Base-by-base conservation (phyloP, 2,329 filamentous ascomycete genomes). In the Stemphylium beticola region DNA sequence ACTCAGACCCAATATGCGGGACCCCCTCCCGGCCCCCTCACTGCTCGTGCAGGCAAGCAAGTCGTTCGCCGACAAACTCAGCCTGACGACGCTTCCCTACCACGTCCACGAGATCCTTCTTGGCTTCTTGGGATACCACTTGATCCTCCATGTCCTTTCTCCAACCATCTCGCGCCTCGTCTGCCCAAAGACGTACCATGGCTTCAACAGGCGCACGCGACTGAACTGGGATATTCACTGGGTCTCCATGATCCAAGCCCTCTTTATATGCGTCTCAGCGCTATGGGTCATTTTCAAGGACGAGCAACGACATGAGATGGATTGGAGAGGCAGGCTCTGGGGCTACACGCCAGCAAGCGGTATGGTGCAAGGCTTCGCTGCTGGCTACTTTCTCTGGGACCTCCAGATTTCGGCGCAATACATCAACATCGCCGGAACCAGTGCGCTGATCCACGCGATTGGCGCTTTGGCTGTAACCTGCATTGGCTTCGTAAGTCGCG, bases 141-240 rank as follows among this genome's bases (percentile, higher is more conserved):
- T 88, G 71, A 82, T 92, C 68, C 85, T 87, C 72, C 78, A 82
- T 64, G 81, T 86, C 53, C 71, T 92, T 52, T 91, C 91, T 48
- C 91, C 91, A 3, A 67, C 81, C 31, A 47, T 92, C 14, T 92
- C 90, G 33, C 79, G 76, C 31, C 68, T 79, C 42, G 67, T 92
- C 42, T 86, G 87, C 58, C 85, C 88, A 10, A 69, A 81, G 36
- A 79, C 83, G 57, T 95, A 95, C 76, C 74, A 78, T 46, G 75
- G 77, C 47, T 82, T 91, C 62, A 83, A 86, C 44, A 78, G 78
- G 37, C 82, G 83, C 55, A 90, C 88, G 59, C 83, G 82, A 69
- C 80, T 91, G 63, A 95, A 90, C 80, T 93, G 91, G 91, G 85
- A 95, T 72, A 87, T 92, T n/a, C 91, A 93, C 74, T 88, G 93